Conservation (phyloP, 768 basidiomycete species). For the Filobasidium wieringae region DNA sequence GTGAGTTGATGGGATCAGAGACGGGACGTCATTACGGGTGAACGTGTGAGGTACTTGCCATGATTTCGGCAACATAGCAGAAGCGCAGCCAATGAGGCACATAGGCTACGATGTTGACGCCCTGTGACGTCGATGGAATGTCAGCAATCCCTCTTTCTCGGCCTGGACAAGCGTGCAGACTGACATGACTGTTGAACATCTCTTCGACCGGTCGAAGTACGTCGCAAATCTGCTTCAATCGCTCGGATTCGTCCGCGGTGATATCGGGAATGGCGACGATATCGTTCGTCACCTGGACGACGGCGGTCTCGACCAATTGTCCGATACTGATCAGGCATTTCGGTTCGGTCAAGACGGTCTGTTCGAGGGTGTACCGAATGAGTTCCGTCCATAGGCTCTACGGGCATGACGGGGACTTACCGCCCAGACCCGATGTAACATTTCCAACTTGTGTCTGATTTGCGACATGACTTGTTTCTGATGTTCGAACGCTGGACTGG, state of each 20-base stretch:
- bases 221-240: slow-evolving; percentile 67
- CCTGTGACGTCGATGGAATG: slow-evolving; percentile 30
- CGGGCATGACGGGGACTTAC: slow-evolving; percentile 40
- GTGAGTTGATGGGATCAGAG: too few relatives aligned
- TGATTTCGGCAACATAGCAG: slow-evolving; percentile 78
- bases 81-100: slow-evolving; percentile 93
- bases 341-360: slow-evolving; percentile 59
- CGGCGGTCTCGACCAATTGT: slow-evolving; percentile 53
- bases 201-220: slow-evolving; percentile 69
- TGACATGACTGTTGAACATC: slow-evolving; percentile 54
- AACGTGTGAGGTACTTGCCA: slow-evolving; percentile 59
- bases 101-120: slow-evolving; percentile 66
- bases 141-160: not conserved
- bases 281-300: slow-evolving; percentile 58
- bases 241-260: slow-evolving; percentile 71
- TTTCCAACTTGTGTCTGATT: slow-evolving; percentile 54
- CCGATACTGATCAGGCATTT: slow-evolving; percentile 66
- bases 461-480: slow-evolving; percentile 59
- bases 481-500: slow-evolving; percentile 63
- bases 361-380: slow-evolving; percentile 4
- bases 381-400: not conserved
- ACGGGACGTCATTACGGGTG: not conserved
- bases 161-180: slow-evolving; percentile 41
- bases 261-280: slow-evolving; percentile 72
- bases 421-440: slow-evolving; percentile 58